Percentiles rank a stretch among this genome's conserved stretches.
Evolutionary conservation across 2,329 filamentous ascomycete genomes (phyloP).

Genomic region (Xylaria sp.): DNA sequence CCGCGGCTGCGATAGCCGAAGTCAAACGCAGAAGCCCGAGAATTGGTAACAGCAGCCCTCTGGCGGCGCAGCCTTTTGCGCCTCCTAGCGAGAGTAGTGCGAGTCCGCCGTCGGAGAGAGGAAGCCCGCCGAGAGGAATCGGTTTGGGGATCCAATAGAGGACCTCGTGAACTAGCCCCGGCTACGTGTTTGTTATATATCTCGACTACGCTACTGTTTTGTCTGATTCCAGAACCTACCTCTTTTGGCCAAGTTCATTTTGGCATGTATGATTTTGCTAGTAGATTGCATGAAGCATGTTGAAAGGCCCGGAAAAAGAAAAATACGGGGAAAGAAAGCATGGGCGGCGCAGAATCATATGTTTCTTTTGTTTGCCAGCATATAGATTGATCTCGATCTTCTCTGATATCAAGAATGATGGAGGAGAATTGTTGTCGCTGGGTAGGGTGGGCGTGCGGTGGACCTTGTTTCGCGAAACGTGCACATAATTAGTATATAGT

Average conservation of each 20-base stretch:
- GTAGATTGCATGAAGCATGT: neutral
- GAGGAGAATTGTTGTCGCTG: neutral
- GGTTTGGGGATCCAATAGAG: slow-evolving; percentile 26
- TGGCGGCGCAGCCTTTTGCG: slow-evolving; percentile 6
- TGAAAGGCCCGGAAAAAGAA: slow-evolving; percentile 1
- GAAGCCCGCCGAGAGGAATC: slow-evolving; percentile 13
- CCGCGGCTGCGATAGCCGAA: slow-evolving; percentile 15
- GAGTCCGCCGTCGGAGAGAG: slow-evolving; percentile 7
- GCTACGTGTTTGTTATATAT: neutral
- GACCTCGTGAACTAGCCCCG: neutral
- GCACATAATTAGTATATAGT: slow-evolving; percentile 5
- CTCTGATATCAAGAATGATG: neutral
- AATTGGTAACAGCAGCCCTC: slow-evolving; percentile 16
- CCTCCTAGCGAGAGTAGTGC: neutral
- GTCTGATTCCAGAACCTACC: neutral
- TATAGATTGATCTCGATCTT: neutral
- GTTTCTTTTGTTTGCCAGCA: neutral
- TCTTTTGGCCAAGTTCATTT: neutral
- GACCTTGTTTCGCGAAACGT: neutral
- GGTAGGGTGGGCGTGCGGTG: neutral
- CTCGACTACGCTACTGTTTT: neutral
- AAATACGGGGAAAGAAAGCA: slow-evolving; percentile 1
- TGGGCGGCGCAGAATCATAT: slow-evolving; percentile 12
- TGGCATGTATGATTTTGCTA: too few species aligned
- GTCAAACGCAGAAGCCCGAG: slow-evolving; percentile 16